Conservation (phyloP, 352 stramenopile genomes). For the Phytophthora fragariaefolia region DNA sequence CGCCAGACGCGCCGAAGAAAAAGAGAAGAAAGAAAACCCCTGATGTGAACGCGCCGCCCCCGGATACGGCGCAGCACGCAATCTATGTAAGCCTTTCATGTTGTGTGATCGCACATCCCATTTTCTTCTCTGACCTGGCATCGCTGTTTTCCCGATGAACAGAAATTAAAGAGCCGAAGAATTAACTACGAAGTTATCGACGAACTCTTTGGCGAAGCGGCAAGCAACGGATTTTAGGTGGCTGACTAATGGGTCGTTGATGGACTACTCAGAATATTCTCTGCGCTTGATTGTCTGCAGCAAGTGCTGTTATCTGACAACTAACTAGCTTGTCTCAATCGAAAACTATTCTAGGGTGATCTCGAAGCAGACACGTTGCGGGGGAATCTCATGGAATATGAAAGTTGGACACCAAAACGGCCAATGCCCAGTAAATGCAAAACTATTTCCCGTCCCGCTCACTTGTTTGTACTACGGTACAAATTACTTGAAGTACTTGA, state of each 20-base stretch:
- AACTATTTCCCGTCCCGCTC: background rate
- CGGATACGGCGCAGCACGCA: conserved; percentile 84
- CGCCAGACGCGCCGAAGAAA: conserved; percentile 73
- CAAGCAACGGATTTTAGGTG: conserved; percentile 72
- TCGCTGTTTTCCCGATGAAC: conserved; percentile 15
- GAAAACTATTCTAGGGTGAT: background rate
- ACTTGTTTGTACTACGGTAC: too few relatives aligned
- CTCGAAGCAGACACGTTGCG: background rate
- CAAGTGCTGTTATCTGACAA: too few relatives aligned
- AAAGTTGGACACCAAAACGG: background rate
- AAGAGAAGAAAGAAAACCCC: conserved; percentile 77
- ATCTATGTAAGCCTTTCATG: conserved; percentile 92
- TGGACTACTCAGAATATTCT: background rate
- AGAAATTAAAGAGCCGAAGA: conserved; percentile 91
- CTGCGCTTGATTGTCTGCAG: too few relatives aligned
- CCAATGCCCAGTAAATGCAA: background rate
- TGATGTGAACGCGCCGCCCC: conserved; percentile 73
- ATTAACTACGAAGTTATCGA: conserved; percentile 93
- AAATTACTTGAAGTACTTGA: background rate
- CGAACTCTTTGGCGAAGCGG: conserved; percentile 87
- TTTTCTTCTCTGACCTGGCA: too few relatives aligned
- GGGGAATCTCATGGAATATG: background rate
- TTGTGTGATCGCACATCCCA: too few relatives aligned
- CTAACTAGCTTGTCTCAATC: background rate
- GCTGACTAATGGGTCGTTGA: too few relatives aligned